Evolutionary conservation across 1,284 basidiomycete genomes (phyloP).

Genomic region (Pascua guehoae): DNA sequence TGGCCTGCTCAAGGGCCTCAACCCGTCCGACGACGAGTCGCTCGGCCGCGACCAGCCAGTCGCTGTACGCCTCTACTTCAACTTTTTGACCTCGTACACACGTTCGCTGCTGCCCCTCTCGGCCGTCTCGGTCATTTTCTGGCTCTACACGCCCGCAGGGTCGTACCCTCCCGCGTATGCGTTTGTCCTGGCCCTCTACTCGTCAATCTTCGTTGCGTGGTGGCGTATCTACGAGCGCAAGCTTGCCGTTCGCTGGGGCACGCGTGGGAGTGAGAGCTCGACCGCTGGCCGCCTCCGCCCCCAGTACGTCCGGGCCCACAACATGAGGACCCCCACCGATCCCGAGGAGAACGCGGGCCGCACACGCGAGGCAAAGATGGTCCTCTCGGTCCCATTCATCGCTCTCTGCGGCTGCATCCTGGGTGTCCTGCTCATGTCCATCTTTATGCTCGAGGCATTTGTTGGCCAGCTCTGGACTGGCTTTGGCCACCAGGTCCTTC

Average conservation of each 20-base stretch:
- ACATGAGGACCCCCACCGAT: slow-evolving; percentile 36
- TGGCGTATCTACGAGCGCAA: slow-evolving; percentile 81
- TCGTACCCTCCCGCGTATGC: slow-evolving; percentile 79
- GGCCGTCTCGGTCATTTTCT: slow-evolving; percentile 40
- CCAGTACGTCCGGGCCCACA: slow-evolving; percentile 56
- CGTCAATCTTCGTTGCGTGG: slow-evolving; percentile 77
- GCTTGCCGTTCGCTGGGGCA: slow-evolving; percentile 74
- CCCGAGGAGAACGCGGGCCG: slow-evolving; percentile 24
- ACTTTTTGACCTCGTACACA: slow-evolving; percentile 80
- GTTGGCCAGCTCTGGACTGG: slow-evolving; percentile 81
- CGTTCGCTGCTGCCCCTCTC: slow-evolving; percentile 61
- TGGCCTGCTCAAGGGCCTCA: slow-evolving; percentile 53
- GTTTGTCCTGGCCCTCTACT: slow-evolving; percentile 69
- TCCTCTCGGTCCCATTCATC: slow-evolving; percentile 75
- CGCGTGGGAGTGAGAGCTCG: slow-evolving; percentile 61
- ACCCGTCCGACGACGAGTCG: slow-evolving; percentile 54
- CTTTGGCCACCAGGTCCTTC: slow-evolving; percentile 71
- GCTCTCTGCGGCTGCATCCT: slow-evolving; percentile 69
- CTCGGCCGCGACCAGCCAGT: slow-evolving; percentile 63
- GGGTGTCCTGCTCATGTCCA: slow-evolving; percentile 65
- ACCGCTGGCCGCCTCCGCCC: slow-evolving; percentile 71
- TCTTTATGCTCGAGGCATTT: slow-evolving; percentile 85
- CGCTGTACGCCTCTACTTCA: slow-evolving; percentile 83
- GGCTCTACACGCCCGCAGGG: slow-evolving; percentile 53
- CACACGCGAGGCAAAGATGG: slow-evolving; percentile 62